Conservation (phyloP, 345 rosid species). For the Populus nigra region DNA sequence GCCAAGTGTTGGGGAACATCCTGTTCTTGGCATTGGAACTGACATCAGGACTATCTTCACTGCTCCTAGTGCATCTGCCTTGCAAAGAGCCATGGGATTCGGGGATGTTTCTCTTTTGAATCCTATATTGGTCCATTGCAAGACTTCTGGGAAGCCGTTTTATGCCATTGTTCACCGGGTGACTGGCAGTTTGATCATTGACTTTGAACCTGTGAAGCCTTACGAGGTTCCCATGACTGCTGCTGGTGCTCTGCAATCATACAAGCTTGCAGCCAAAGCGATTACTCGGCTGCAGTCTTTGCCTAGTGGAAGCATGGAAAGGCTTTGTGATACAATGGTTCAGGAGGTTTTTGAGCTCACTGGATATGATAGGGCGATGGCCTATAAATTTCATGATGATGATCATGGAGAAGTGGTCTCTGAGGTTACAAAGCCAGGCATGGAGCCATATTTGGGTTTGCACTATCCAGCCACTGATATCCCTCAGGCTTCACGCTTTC, state of each 20-base stretch:
- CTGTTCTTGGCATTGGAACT: constrained; percentile 69
- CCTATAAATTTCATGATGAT: constrained; percentile 94
- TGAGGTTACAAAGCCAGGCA: constrained; percentile 79
- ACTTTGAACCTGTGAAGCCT: constrained; percentile 94
- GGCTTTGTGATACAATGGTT: constrained; percentile 91
- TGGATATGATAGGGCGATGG: constrained; percentile 94
- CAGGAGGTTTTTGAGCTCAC: constrained; percentile 95
- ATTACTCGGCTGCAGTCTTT: constrained; percentile 80
- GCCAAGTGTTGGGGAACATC: constrained; percentile 86
- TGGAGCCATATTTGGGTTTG: constrained; percentile 93
- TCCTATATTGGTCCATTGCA: constrained; percentile 92
- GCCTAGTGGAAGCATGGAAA: constrained; percentile 82
- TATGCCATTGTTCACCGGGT: constrained; percentile 90
- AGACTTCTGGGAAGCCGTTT: constrained; percentile 90
- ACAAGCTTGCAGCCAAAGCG: constrained; percentile 96
- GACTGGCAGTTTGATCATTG: constrained; percentile 80
- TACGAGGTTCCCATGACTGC: constrained; percentile 96
- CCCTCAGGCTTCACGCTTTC: constrained; percentile 92
- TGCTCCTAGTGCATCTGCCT: constrained; percentile 82
- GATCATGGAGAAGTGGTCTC: constrained; percentile 96
- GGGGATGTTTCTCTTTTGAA: constrained; percentile 88
- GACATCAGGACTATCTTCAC: constrained; percentile 76
- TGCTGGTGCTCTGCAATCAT: constrained; percentile 94
- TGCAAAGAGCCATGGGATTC: constrained; percentile 82
- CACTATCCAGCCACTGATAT: constrained; percentile 98